These are phyloP conservation scores for Dipodascopsis uninucleata DNA, from an alignment of 805 yeast species.

Conservation along the genomic window DNA sequence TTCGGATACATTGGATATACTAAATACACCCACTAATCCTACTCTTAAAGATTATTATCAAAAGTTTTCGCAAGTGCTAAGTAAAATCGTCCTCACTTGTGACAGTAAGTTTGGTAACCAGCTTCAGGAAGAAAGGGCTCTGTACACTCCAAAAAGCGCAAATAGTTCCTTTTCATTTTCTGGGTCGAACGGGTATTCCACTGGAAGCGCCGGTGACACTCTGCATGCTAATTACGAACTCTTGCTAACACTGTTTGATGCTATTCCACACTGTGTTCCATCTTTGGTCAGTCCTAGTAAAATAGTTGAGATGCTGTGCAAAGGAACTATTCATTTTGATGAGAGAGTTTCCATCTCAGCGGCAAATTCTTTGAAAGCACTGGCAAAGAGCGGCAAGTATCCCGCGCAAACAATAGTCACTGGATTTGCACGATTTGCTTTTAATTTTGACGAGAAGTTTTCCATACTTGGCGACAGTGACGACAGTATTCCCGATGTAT, in stretches of 20 bases:
- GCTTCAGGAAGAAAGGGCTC: constrained; percentile 36
- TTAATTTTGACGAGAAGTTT: constrained; percentile 61
- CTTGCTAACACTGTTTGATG: constrained; percentile 65
- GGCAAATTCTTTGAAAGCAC: constrained; percentile 54
- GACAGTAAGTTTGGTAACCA: constrained; percentile 58
- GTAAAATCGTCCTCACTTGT: constrained; percentile 52
- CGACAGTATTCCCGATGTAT: constrained; percentile 1
- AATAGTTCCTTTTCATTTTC: constrained; percentile 14
- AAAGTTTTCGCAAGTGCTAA: constrained; percentile 61
- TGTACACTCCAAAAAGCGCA: constrained; percentile 18
- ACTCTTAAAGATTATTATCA: constrained; percentile 49
- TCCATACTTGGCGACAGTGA: constrained; percentile 22
- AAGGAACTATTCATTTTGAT: constrained; percentile 70
- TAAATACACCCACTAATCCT: constrained; percentile 8
- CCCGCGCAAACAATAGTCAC: constrained; percentile 56
- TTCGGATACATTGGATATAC: background rate
- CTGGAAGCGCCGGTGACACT: constrained; percentile 2
- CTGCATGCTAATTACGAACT: constrained; percentile 49
- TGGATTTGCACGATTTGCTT: constrained; percentile 73
- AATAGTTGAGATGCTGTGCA: constrained; percentile 69
- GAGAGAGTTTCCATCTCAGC: constrained; percentile 61
- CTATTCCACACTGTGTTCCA: constrained; percentile 66
- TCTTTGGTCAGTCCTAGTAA: constrained; percentile 55
- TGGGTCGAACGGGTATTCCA: background rate
- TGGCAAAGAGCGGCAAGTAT: constrained; percentile 57